Percentiles rank a stretch among this genome's conserved stretches.
Evolutionary conservation across 177 flowering plant species (phyloP).

Genomic region (Tripterygium wilfordii): DNA sequence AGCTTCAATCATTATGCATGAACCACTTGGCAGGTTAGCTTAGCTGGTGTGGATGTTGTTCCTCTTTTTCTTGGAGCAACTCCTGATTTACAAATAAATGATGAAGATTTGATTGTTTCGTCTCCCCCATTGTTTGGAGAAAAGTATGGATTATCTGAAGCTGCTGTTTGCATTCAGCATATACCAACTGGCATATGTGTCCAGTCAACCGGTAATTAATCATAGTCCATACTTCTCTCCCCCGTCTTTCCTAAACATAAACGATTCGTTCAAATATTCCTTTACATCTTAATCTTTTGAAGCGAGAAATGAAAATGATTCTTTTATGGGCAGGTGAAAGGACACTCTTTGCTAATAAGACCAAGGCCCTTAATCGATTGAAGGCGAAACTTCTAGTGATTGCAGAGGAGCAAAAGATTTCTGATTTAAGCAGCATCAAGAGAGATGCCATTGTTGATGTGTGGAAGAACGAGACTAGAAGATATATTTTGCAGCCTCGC

Average conservation of each 20-base stretch:
- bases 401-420: constrained; percentile 49
- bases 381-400: constrained; percentile 65
- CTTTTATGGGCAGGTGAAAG: constrained; percentile 64
- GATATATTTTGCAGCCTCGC: constrained; percentile 54
- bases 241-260: not conserved
- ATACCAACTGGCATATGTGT: constrained; percentile 69
- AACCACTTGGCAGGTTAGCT: constrained; percentile 57
- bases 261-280: not conserved
- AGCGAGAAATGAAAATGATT: not conserved
- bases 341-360: constrained; percentile 65
- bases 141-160: constrained; percentile 20
- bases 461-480: constrained; percentile 48
- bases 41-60: constrained; percentile 69
- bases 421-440: constrained; percentile 34
- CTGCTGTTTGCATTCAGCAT: constrained; percentile 52
- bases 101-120: constrained; percentile 49
- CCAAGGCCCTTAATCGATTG: constrained; percentile 75
- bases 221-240: not conserved
- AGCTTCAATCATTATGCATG: no score
- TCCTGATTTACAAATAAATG: constrained; percentile 40
- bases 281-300: not conserved
- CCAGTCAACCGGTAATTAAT: constrained; percentile 57
- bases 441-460: constrained; percentile 25
- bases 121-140: constrained; percentile 19
- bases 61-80: constrained; percentile 60